A percentile compares a stretch with the other conserved stretches of the same genome.
phyloP scores from a whole-genome alignment of 768 basidiomycete species.

The Boletus pseudo-olivaceus region DNA sequence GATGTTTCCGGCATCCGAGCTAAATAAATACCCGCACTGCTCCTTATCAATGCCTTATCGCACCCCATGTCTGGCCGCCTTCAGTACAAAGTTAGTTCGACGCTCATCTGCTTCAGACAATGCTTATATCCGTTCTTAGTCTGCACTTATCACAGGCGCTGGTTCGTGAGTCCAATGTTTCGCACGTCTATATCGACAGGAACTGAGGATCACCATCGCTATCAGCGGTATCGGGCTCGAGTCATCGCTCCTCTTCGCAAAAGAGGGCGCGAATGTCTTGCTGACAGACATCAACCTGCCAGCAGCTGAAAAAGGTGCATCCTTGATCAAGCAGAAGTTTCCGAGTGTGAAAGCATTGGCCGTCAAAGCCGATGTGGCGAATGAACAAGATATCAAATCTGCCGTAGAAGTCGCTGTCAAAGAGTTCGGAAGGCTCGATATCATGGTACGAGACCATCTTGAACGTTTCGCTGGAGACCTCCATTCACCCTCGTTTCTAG shows the following conservation, averaged over 20 bases:
- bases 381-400: constrained; percentile 81
- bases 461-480: background rate
- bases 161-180: constrained; percentile 61
- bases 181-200: background rate
- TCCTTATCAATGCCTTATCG: background rate
- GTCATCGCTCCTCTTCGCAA: constrained; percentile 90
- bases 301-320: constrained; percentile 66
- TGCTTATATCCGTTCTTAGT: constrained; percentile 37
- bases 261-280: constrained; percentile 89
- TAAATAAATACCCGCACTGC: constrained; percentile 3
- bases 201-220: constrained; percentile 11
- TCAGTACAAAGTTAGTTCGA: constrained; percentile 51
- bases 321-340: constrained; percentile 58
- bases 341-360: constrained; percentile 69
- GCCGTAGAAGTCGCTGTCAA: constrained; percentile 77
- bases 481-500: constrained; percentile 37
- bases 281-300: constrained; percentile 83
- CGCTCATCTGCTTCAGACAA: background rate
- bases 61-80: constrained; percentile 60
- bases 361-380: constrained; percentile 81
- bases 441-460: constrained; percentile 63
- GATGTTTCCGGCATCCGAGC: background rate
- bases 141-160: constrained; percentile 82
- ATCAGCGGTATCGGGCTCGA: constrained; percentile 93
- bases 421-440: constrained; percentile 89